Conservation (phyloP, 1,139 yeast species). For the Taphrina pruni region DNA sequence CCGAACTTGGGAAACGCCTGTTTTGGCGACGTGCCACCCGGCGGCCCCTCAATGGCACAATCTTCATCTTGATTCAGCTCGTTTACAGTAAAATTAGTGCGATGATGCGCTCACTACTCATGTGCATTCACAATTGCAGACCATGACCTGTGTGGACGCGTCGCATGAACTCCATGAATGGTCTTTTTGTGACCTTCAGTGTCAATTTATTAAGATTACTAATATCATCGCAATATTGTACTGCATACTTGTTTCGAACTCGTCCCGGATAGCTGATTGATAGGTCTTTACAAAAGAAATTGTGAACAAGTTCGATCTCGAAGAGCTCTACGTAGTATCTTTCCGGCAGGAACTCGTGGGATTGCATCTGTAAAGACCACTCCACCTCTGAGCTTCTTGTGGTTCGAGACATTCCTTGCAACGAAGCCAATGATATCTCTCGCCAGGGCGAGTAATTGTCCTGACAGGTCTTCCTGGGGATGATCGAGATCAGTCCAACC, state of each 20-base stretch:
- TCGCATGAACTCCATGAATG: too few relatives aligned
- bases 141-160: too few relatives aligned
- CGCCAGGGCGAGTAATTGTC: conserved; percentile 12
- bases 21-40: neutral
- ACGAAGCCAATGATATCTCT: conserved; percentile 50
- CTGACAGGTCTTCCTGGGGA: neutral
- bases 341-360: conserved; percentile 55
- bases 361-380: conserved; percentile 51
- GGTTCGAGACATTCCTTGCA: conserved; percentile 52
- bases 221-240: too few relatives aligned
- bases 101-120: too few relatives aligned
- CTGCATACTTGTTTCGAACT: too few relatives aligned
- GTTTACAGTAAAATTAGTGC: too few relatives aligned
- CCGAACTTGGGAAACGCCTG: neutral
- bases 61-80: too few relatives aligned
- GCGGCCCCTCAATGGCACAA: neutral
- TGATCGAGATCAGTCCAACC: conserved; percentile 34
- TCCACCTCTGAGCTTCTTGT: conserved; percentile 55
- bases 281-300: neutral
- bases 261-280: neutral
- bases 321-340: conserved; percentile 53
- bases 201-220: too few relatives aligned
- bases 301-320: conserved; percentile 39
- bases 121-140: too few relatives aligned
- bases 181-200: too few relatives aligned